These are phyloP conservation scores for Olyra latifolia DNA, from an alignment of 176 grass and related monocot genomes.

Conservation along the genomic window DNA sequence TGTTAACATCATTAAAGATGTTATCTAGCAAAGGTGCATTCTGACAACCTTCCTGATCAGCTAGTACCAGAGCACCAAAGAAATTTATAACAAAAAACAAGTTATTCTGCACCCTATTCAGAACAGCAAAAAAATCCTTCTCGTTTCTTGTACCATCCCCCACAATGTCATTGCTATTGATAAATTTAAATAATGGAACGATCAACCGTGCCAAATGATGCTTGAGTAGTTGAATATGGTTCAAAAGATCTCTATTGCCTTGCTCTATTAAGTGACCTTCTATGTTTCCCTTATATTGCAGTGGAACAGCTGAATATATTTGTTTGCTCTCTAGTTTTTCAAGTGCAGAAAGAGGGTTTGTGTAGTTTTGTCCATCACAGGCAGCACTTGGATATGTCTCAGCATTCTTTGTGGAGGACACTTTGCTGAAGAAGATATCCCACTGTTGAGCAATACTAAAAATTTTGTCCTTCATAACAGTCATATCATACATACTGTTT, in stretches of 20 bases:
- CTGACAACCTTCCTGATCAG: constrained; percentile 8
- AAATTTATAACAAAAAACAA: constrained; percentile 13
- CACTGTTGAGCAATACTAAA: constrained; percentile 19
- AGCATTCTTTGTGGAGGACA: constrained; percentile 11
- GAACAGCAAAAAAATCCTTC: constrained; percentile 2
- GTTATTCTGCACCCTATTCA: constrained; percentile 25
- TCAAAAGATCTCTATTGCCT: constrained; percentile 5
- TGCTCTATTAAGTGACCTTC: neutral
- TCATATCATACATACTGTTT: constrained; percentile 13
- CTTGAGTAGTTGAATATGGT: constrained; percentile 31
- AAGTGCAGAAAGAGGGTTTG: neutral
- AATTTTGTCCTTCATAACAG: constrained; percentile 14
- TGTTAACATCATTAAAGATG: constrained; percentile 15
- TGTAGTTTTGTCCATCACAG: constrained; percentile 1
- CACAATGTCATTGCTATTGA: neutral
- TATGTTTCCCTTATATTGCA: neutral
- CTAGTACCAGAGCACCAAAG: constrained; percentile 21
- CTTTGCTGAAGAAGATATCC: constrained; percentile 15
- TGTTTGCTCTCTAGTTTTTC: neutral
- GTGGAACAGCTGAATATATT: constrained; percentile 11
- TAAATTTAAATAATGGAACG: constrained; percentile 8
- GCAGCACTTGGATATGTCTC: constrained; percentile 5
- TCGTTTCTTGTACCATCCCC: constrained; percentile 28
- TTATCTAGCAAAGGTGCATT: neutral
- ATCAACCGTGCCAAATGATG: constrained; percentile 18